These are phyloP conservation scores for Fonsecaea erecta DNA, from an alignment of 2,329 filamentous ascomycete species.

Conservation along the genomic window DNA sequence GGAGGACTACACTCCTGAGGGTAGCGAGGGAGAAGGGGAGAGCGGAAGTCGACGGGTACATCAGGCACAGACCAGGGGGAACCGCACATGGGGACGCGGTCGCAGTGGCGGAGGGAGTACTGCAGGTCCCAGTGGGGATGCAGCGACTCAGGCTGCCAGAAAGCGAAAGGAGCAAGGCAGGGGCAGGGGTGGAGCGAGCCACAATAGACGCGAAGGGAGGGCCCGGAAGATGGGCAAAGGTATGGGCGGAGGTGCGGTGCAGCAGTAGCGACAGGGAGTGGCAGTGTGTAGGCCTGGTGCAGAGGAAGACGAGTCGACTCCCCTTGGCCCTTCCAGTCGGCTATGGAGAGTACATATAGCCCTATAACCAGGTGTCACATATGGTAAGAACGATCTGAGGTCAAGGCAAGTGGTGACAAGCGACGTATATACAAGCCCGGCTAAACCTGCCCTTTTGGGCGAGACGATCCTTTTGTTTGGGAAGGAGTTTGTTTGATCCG, in stretches of 20 bases:
- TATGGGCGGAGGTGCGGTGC: slow-evolving; percentile 23
- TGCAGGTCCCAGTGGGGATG: slow-evolving; percentile 32
- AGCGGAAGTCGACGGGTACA: slow-evolving; percentile 25
- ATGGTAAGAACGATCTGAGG: not conserved
- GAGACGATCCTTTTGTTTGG: not conserved
- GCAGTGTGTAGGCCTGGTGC: not conserved
- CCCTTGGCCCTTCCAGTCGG: not conserved
- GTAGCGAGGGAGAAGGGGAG: slow-evolving; percentile 29
- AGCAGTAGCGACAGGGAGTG: not conserved
- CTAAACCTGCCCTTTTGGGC: slow-evolving; percentile 20
- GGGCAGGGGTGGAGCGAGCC: slow-evolving; percentile 36
- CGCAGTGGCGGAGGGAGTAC: slow-evolving; percentile 26
- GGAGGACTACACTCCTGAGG: slow-evolving; percentile 27
- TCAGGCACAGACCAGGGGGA: slow-evolving; percentile 22
- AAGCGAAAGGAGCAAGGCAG: slow-evolving; percentile 37
- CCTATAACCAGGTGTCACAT: not conserved
- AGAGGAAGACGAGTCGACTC: too few species aligned
- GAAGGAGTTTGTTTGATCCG: slow-evolving; percentile 1
- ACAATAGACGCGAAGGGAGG: slow-evolving; percentile 37
- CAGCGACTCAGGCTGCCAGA: slow-evolving; percentile 35
- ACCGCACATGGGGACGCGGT: slow-evolving; percentile 27
- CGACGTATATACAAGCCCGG: slow-evolving; percentile 3
- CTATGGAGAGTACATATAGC: not conserved
- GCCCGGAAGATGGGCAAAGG: slow-evolving; percentile 38
- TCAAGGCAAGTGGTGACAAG: not conserved